A percentile compares a stretch with the other conserved stretches of the same genome.
Conservation (phyloP, 345 rosid species). For the Hibiscus syriacus region DNA sequence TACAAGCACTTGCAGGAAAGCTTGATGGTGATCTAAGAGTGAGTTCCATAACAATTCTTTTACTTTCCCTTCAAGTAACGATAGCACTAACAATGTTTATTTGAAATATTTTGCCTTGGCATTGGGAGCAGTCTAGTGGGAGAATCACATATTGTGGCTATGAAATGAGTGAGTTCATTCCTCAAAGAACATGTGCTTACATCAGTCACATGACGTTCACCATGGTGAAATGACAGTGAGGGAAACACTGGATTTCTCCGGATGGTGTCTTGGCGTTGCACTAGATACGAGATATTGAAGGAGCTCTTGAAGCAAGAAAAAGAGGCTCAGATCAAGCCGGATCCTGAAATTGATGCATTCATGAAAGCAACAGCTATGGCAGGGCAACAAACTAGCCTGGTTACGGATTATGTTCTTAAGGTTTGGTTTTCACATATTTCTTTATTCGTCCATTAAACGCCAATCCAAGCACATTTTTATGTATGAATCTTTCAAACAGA, state of each 20-base stretch:
- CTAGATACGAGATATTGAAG: constrained; percentile 47
- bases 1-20: constrained; percentile 70
- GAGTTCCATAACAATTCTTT: background rate
- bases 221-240: constrained; percentile 83
- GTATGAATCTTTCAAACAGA: constrained; percentile 23
- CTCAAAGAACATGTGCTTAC: constrained; percentile 71
- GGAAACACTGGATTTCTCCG: constrained; percentile 80
- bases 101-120: background rate
- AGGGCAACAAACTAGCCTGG: constrained; percentile 55
- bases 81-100: background rate
- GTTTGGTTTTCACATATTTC: constrained; percentile 16
- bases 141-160: constrained; percentile 67
- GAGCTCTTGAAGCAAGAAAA: constrained; percentile 75
- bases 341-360: constrained; percentile 74
- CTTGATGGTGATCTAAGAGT: constrained; percentile 61
- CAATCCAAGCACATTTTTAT: background rate
- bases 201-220: constrained; percentile 76
- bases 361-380: constrained; percentile 59
- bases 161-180: constrained; percentile 57
- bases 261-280: constrained; percentile 74
- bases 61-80: constrained; percentile 13
- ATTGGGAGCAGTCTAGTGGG: constrained; percentile 43
- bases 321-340: constrained; percentile 59
- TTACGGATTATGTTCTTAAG: constrained; percentile 73
- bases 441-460: background rate